A percentile compares a stretch with the other conserved stretches of the same genome.
Evolutionary conservation across 345 rosid species (phyloP).

Genomic region (Melastoma malabathricum): DNA sequence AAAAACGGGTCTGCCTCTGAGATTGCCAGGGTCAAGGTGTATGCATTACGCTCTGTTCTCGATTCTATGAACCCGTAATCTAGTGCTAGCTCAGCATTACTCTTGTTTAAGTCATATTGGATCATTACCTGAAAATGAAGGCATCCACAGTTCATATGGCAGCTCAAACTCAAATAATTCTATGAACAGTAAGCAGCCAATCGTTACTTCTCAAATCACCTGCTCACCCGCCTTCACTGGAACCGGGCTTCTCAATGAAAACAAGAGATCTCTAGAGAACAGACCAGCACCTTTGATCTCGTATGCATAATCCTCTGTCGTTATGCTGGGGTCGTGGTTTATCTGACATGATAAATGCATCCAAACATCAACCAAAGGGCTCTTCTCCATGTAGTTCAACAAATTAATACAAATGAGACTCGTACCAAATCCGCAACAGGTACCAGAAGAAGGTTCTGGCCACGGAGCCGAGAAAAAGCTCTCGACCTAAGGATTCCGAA

Average conservation of each 20-base stretch:
- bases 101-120: conserved; percentile 74
- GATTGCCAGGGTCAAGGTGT: conserved; percentile 64
- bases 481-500: conserved; percentile 81
- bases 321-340: conserved; percentile 66
- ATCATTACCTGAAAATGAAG: conserved; percentile 48
- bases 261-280: conserved; percentile 76
- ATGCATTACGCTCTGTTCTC: conserved; percentile 50
- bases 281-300: conserved; percentile 95
- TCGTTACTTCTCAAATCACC: conserved; percentile 18
- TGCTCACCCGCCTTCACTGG: conserved; percentile 81
- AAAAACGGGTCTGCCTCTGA: conserved; percentile 57
- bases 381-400: not conserved
- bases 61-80: conserved; percentile 86
- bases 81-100: conserved; percentile 79
- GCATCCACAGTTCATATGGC: not conserved
- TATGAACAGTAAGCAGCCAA: not conserved
- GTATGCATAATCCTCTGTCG: conserved; percentile 63
- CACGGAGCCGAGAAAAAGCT: conserved; percentile 81
- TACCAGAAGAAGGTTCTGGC: conserved; percentile 71
- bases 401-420: conserved; percentile 4
- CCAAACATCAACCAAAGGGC: not conserved
- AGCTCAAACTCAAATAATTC: not conserved
- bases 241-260: conserved; percentile 69
- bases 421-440: conserved; percentile 90
- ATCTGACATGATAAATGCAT: conserved; percentile 33